Conservation (phyloP, 2,329 filamentous ascomycete genomes). For the Colletotrichum aenigma region DNA sequence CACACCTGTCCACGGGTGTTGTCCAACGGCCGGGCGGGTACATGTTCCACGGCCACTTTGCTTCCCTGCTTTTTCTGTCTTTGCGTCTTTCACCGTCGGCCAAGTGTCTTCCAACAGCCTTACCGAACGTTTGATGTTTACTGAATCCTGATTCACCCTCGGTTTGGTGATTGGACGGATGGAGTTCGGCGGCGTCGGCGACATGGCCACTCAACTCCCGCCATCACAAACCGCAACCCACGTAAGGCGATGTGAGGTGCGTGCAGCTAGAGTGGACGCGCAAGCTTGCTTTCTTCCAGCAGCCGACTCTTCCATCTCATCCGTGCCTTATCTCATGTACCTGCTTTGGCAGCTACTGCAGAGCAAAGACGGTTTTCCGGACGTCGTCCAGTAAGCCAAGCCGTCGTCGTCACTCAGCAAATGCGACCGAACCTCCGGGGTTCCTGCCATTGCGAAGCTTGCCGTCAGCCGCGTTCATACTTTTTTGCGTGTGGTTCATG, state of each 20-base stretch:
- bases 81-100: not conserved
- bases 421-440: not conserved
- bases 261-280: constrained; percentile 3
- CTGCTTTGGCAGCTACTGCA: not conserved
- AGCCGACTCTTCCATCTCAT: not conserved
- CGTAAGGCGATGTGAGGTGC: not conserved
- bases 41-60: not conserved
- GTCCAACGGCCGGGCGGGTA: not conserved
- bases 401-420: not conserved
- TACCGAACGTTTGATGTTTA: not conserved
- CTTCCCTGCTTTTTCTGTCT: not conserved
- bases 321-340: not conserved
- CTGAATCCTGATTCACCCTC: not conserved
- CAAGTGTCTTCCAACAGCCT: not conserved
- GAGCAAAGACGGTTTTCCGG: not conserved
- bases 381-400: not conserved
- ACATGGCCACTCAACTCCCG: not conserved
- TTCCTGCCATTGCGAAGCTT: not conserved
- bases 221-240: not conserved
- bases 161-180: not conserved
- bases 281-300: not conserved
- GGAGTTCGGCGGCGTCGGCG: not conserved
- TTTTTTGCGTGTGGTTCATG: not conserved
- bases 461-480: not conserved
- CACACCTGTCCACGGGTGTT: not conserved